Base-by-base conservation (phyloP, 129 eudicot species). In the Pittosporum tobira region DNA sequence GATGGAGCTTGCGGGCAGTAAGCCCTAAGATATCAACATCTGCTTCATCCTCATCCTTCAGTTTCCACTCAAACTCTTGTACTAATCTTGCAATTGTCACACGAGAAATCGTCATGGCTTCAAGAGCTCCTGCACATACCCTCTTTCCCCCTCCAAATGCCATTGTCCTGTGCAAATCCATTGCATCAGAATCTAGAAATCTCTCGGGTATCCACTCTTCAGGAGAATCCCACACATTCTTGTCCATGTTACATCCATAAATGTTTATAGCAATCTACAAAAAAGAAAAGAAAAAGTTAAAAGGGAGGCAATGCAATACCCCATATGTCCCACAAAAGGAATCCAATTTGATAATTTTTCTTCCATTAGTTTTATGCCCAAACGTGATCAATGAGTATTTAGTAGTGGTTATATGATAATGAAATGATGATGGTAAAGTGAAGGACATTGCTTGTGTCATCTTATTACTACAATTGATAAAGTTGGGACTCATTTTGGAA, bases 131-230 rank as follows among this genome's bases (percentile, higher is more conserved):
- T 0, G 89, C 71, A 47, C 89, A 78, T 10, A 77, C 79, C 63
- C 84, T 57, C 30, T 74, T 78, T 8, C 89, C 84, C 0, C 66
- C 84, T 15, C 89, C 89, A 43, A 82, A 82, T 0, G 89, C 79
- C 79, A 78, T 71, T 11, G 89, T 78, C 77, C 65, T 77, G 36
- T 67, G 81, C 51, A 93, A 34, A 23, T 93, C 99, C 31, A 59
- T 28, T 0, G 65, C 43, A 9, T 79, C 94, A 5, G 64, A 53
- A 57, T 56, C 51, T 0, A 86, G 68, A 69, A 93, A 93, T 40
- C 99, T 77, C 63, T 87, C 99, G 0, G 99, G 99, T 26, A 27
- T 72, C 91, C 91, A 87, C 34, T 79, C 80, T 38, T 87, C 93
- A 0, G 96, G 85, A 64, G 62, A 54, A 54, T 74, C 88, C 94